Conservation (phyloP, 2,329 filamentous ascomycete genomes). For the Botrytis squamosa region DNA sequence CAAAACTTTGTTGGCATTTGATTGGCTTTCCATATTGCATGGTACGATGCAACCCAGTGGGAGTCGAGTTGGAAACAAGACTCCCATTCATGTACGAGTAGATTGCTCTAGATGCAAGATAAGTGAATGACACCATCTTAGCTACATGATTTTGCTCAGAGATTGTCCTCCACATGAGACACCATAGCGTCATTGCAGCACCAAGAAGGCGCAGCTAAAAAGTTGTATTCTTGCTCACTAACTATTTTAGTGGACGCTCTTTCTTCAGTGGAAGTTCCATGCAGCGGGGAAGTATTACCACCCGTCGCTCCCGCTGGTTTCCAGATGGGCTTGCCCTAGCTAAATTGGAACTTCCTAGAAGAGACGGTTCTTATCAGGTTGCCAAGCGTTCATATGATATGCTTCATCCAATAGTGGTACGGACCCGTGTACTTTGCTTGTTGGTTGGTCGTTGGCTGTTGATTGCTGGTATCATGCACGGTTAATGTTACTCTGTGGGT, state of each 20-base stretch:
- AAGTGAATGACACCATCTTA: background rate
- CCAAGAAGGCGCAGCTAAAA: background rate
- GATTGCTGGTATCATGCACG: background rate
- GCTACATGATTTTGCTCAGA: background rate
- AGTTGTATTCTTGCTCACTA: background rate
- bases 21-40: background rate
- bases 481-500: background rate
- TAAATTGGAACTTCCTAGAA: background rate
- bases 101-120: background rate
- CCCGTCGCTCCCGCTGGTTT: background rate
- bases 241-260: background rate
- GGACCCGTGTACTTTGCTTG: background rate
- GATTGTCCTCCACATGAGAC: background rate
- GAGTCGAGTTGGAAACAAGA: background rate
- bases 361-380: background rate
- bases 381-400: background rate
- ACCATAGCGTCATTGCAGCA: background rate
- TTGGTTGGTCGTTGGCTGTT: background rate
- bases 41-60: background rate
- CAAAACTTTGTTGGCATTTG: background rate
- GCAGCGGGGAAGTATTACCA: constrained; percentile 3
- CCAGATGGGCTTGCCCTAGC: background rate
- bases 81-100: background rate
- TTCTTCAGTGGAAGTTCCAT: constrained; percentile 1
- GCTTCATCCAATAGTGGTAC: background rate